Evolutionary conservation across 805 yeast genomes (phyloP).

Genomic region (Candida sonorensis): DNA sequence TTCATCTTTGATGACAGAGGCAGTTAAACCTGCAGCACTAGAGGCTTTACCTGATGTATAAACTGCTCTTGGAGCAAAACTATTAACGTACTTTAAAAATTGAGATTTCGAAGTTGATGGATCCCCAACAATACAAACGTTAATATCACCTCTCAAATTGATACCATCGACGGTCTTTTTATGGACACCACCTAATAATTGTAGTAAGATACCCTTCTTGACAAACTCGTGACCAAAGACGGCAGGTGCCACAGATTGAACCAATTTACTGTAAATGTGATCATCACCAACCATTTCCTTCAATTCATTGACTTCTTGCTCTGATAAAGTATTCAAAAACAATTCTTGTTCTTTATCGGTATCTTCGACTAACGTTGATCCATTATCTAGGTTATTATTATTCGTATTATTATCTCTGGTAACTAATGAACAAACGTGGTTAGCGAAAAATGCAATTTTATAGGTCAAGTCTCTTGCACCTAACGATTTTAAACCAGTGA

Average conservation of each 20-base stretch:
- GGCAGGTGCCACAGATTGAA: conserved; percentile 88
- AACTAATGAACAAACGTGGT: conserved; percentile 71
- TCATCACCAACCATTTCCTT: conserved; percentile 88
- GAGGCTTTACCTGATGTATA: conserved; percentile 98
- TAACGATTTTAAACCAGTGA: conserved; percentile 80
- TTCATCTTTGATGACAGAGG: conserved; percentile 95
- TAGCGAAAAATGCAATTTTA: conserved; percentile 83
- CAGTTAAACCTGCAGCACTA: conserved; percentile 97
- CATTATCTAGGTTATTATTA: conserved; percentile 15
- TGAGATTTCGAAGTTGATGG: conserved; percentile 98
- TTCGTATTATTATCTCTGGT: conserved; percentile 28
- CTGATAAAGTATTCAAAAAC: conserved; percentile 69
- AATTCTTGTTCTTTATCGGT: conserved; percentile 73
- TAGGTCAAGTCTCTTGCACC: conserved; percentile 95
- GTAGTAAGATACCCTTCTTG: conserved; percentile 85
- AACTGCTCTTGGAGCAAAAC: conserved; percentile 88
- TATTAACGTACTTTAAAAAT: conserved; percentile 85
- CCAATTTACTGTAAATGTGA: conserved; percentile 76
- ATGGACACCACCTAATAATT: conserved; percentile 92
- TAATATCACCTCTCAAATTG: conserved; percentile 92
- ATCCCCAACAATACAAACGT: conserved; percentile 94
- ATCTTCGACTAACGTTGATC: conserved; percentile 27
- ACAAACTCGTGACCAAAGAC: conserved; percentile 94
- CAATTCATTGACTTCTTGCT: conserved; percentile 76
- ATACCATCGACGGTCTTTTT: conserved; percentile 91